These are phyloP conservation scores for Entonaema liquescens DNA, from an alignment of 495 filamentous ascomycete genomes.

Conservation along the genomic window DNA sequence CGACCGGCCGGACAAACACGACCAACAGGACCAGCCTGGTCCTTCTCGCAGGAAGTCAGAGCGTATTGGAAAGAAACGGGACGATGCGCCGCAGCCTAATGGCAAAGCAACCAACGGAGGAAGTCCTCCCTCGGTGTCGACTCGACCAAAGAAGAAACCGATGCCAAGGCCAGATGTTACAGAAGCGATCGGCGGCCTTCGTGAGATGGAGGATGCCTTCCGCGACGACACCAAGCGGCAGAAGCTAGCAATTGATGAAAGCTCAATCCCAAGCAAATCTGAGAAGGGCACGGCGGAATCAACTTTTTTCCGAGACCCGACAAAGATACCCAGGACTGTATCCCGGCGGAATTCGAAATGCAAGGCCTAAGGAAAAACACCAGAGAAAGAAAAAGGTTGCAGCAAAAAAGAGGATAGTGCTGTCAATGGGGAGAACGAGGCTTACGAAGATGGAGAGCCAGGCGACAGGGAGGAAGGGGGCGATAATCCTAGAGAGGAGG, in stretches of 20 bases:
- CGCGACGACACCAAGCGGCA: slow-evolving; percentile 37
- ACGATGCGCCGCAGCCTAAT: neutral
- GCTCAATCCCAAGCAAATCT: slow-evolving; percentile 3
- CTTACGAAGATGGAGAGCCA: slow-evolving; percentile 46
- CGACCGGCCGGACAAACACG: neutral
- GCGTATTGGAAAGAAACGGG: slow-evolving; percentile 27
- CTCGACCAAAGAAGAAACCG: slow-evolving; percentile 14
- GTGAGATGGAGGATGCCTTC: slow-evolving; percentile 45
- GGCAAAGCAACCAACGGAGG: neutral
- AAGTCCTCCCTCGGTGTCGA: neutral
- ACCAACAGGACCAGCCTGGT: neutral
- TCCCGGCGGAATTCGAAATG: slow-evolving; percentile 1
- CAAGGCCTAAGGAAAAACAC: neutral
- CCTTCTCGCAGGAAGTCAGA: slow-evolving; percentile 31
- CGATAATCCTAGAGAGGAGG: slow-evolving; percentile 16
- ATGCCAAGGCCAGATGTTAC: neutral
- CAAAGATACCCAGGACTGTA: slow-evolving; percentile 12
- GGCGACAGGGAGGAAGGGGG: slow-evolving; percentile 38
- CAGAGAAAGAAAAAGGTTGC: neutral
- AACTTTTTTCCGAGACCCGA: slow-evolving; percentile 18
- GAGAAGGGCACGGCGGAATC: neutral
- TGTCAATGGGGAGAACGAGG: slow-evolving; percentile 11
- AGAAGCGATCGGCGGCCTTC: slow-evolving; percentile 33
- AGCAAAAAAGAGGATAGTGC: neutral
- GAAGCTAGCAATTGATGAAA: slow-evolving; percentile 41